Base-by-base conservation (phyloP, 306 rosid species). In the Parietaria judaica region DNA sequence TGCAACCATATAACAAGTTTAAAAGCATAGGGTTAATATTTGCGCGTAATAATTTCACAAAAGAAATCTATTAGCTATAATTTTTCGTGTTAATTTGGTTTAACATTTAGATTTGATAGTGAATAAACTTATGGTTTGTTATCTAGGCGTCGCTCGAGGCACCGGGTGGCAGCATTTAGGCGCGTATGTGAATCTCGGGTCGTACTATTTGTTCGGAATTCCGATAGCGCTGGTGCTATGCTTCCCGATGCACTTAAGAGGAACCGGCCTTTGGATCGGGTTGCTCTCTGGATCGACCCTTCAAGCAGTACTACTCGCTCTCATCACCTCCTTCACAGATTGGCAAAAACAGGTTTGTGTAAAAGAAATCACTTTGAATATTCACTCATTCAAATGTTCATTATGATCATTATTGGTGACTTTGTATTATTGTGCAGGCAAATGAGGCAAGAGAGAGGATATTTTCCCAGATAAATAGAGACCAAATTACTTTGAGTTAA, bases 251-350 rank as follows among this genome's bases (percentile, higher is more conserved):
- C 49, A 53, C 23, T 58, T 84, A 6, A 65, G 53, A 69, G 81
- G 72, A 13, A 65, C 56, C 52, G 81, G 83, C 10, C 81, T 80
- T 31, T 83, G 83, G 89, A 67, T 77, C 49, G 86, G 86, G 31
- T 50, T 80, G 35, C 6, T 66, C 15, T 50, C 66, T 0, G 76
- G 83, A 3, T 46, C 83, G 4, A 2, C 55, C 3, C 12, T 75
- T 1, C 83, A 75, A 56, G 35, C 71, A 60, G 5, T 56, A 0
- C 31, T 67, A 17, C 76, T 72, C 44, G 48, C 54, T 46, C 17
- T 66, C 34, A 50, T 74, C 6, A 72, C 85, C 16, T 35, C 39
- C 14, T 74, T 34, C 60, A 76, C 80, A 46, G 64, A 83, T 43
- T 83, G 83, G 85, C 66, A 66, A 13, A 66, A 74, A 45, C 71